Conservation (phyloP, 2,329 filamentous ascomycete species). For the Mollisia scopiformis region DNA sequence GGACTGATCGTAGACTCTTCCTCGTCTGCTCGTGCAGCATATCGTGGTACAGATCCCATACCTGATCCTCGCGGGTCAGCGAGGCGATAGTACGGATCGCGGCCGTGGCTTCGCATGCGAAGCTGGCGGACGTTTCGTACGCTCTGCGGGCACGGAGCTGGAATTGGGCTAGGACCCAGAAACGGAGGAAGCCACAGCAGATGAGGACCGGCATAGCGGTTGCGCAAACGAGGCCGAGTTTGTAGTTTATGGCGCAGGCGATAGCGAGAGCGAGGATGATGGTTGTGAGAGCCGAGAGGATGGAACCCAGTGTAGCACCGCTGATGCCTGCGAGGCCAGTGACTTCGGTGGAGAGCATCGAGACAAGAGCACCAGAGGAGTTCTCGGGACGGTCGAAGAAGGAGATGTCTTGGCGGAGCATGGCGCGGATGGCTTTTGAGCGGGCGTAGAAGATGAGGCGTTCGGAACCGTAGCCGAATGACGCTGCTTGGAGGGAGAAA, state of each 20-base stretch:
- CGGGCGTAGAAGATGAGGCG: constrained; percentile 68
- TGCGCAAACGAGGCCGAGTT: constrained; percentile 42
- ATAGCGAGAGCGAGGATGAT: constrained; percentile 66
- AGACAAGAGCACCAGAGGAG: constrained; percentile 81
- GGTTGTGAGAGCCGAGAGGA: constrained; percentile 78
- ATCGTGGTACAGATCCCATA: background rate
- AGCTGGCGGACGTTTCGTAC: constrained; percentile 44
- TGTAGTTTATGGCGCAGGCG: constrained; percentile 39
- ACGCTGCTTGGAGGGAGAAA: constrained; percentile 17
- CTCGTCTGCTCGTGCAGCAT: background rate
- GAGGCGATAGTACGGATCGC: constrained; percentile 49
- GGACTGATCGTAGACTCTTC: constrained; percentile 9
- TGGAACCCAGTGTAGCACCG: constrained; percentile 81
- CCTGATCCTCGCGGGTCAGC: constrained; percentile 43
- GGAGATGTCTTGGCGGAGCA: constrained; percentile 87
- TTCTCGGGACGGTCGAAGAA: constrained; percentile 91
- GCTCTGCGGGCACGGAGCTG: constrained; percentile 40
- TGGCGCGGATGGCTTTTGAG: constrained; percentile 70
- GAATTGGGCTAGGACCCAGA: constrained; percentile 46
- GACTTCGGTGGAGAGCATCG: constrained; percentile 82
- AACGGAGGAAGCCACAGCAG: constrained; percentile 43
- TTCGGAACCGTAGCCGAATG: constrained; percentile 45
- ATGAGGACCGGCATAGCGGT: constrained; percentile 38
- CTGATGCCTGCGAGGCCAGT: constrained; percentile 75
- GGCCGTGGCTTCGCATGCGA: constrained; percentile 49